These are phyloP conservation scores for Melampsora medusae DNA, from an alignment of 1,284 basidiomycete genomes.

Conservation along the genomic window DNA sequence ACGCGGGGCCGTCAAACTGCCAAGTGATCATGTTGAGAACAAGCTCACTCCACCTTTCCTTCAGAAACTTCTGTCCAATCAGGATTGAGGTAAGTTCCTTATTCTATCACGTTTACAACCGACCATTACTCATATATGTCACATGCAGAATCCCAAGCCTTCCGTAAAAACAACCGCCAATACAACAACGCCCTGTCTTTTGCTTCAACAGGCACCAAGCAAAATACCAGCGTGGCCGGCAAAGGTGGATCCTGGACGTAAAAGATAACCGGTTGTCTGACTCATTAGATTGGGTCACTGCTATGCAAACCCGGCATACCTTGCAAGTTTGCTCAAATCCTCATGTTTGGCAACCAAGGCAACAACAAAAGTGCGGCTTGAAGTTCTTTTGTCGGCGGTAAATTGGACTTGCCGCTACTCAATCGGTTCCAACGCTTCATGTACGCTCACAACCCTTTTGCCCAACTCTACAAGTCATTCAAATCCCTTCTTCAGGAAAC, in stretches of 20 bases:
- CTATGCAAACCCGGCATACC: background rate
- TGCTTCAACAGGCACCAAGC: background rate
- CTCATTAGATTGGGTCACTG: background rate
- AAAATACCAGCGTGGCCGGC: background rate
- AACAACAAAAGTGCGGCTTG: background rate
- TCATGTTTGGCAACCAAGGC: background rate
- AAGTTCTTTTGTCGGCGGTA: too few relatives aligned
- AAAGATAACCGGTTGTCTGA: background rate
- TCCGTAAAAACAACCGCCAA: background rate
- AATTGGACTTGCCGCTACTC: background rate
- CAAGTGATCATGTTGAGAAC: background rate
- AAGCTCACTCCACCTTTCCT: too few relatives aligned
- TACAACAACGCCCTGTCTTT: conserved; percentile 2
- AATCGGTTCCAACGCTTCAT: background rate
- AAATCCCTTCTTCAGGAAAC: background rate
- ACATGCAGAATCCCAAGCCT: background rate
- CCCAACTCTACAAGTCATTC: background rate
- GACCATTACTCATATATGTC: background rate
- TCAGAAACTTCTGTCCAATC: too few relatives aligned
- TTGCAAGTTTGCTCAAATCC: background rate
- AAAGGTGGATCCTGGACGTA: background rate
- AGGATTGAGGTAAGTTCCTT: background rate
- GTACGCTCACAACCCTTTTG: conserved; percentile 19
- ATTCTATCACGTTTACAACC: background rate
- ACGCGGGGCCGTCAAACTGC: too few relatives aligned